A percentile compares a stretch with the other conserved stretches of the same genome.
Evolutionary conservation across 176 grass and related monocot genomes (phyloP).

Genomic region (Carex pumila): DNA sequence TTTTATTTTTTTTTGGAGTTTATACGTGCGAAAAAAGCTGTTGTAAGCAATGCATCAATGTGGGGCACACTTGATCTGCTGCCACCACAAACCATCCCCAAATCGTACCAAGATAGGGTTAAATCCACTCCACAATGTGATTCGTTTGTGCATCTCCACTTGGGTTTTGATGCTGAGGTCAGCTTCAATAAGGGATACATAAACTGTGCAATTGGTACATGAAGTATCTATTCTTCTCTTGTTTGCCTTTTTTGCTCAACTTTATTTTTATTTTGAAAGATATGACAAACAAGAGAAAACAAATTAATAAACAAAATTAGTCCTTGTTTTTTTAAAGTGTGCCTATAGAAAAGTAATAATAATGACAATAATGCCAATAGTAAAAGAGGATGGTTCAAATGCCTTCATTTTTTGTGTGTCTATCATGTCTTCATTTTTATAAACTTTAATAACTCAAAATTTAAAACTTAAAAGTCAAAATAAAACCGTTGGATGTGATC

Average conservation of each 20-base stretch:
- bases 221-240: background rate
- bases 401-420: no score
- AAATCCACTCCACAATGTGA: conserved; percentile 84
- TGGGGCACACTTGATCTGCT: conserved; percentile 86
- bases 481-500: no score
- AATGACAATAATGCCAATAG: background rate
- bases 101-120: conserved; percentile 59
- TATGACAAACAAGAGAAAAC: background rate
- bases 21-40: conserved; percentile 82
- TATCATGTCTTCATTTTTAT: no score
- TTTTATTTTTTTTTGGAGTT: conserved; percentile 31
- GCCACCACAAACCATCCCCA: conserved; percentile 53
- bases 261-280: background rate
- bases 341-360: background rate
- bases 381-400: no score
- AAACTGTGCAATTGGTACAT: background rate
- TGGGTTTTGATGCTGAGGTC: conserved; percentile 75
- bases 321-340: background rate
- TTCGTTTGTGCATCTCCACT: conserved; percentile 93
- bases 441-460: no score
- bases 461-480: no score
- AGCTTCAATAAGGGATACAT: conserved; percentile 7
- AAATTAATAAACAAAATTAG: background rate
- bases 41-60: conserved; percentile 91
- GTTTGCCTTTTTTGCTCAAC: background rate